Base-by-base conservation (phyloP, 2,329 filamentous ascomycete genomes). In the Aspergillus flavus region DNA sequence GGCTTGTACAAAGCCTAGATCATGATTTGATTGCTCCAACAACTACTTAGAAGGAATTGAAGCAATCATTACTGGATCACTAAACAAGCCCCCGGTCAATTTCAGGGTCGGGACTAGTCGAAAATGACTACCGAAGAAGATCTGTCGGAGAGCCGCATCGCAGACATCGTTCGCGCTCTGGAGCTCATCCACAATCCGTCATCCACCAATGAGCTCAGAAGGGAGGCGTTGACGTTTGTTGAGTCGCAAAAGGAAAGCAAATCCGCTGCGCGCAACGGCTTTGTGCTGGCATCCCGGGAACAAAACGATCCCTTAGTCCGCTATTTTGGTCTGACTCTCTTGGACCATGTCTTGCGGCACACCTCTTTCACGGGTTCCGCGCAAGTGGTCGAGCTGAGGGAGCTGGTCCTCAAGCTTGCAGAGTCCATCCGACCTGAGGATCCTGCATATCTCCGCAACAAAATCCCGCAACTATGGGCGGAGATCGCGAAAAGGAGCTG, bases 401-500 rank as follows among this genome's bases (percentile, higher is more conserved):
- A 84, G 63, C 95, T 94, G 86, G 87, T 97, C 50, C 80, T 97
- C 61, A 85, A 90, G 74, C 88, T 99, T 14, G 91, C 93, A 14
- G 87, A 91, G 72, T 85, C 86, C 65, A 83, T 96, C 50, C 84
- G 87, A 6, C 85, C 85, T 53, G 85, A 88, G 23, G 94, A 98
- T 74, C 92, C 93, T 3, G 78, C 86, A 36, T 99, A 94, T 75
- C 82, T 97, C 68, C 87, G 94, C 70, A 98, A 96, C 83, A 99
- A 99, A 81, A 90, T 95, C 39, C 93, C 92, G 32, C 91, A 96
- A 79, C 81, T 99, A 65, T 99, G 95, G 95, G 92, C 94, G 9
- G 95, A 98, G 78, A 84, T 97, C 59, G 93, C 94, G 46, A 98
- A 98, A 82, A 87, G 94, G 71, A 91, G 88, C 74, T 99, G 95